A percentile compares a stretch with the other conserved stretches of the same genome.
Evolutionary conservation across 208 protist genomes (phyloP).

Genomic region (Trichomonas gallinae): DNA sequence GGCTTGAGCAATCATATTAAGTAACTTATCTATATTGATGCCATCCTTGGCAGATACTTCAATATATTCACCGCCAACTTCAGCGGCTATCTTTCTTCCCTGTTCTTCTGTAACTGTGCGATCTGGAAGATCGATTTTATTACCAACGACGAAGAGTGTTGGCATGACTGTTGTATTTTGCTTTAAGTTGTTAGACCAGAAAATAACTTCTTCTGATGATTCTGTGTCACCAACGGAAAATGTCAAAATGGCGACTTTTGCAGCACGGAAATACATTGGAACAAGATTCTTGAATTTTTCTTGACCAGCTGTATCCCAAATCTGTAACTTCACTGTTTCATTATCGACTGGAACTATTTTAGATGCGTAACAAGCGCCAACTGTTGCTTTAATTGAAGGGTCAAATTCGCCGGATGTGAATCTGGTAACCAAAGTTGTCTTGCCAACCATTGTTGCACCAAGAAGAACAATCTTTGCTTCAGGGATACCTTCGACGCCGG

Average conservation of each 20-base stretch:
- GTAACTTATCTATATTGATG: background rate
- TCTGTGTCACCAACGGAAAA: background rate
- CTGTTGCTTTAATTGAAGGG: background rate
- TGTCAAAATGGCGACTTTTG: background rate
- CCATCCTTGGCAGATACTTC: background rate
- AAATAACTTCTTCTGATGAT: background rate
- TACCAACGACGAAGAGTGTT: background rate
- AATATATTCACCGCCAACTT: background rate
- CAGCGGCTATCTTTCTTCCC: background rate
- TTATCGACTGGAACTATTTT: background rate
- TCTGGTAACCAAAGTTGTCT: background rate
- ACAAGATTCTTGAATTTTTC: background rate
- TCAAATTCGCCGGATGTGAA: background rate
- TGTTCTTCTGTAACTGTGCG: background rate
- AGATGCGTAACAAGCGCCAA: background rate
- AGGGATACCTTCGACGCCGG: background rate
- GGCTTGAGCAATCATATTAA: background rate
- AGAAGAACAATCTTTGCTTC: slow-evolving; percentile 4
- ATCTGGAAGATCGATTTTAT: slow-evolving; percentile 3
- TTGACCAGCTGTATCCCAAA: slow-evolving; percentile 20
- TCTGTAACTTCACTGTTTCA: background rate
- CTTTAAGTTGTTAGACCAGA: background rate
- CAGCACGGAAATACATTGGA: background rate
- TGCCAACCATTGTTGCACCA: slow-evolving; percentile 1
- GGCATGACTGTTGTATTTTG: background rate